These are phyloP conservation scores for Solanum paucissectum DNA, from an alignment of 257 asterid species.

Conservation along the genomic window DNA sequence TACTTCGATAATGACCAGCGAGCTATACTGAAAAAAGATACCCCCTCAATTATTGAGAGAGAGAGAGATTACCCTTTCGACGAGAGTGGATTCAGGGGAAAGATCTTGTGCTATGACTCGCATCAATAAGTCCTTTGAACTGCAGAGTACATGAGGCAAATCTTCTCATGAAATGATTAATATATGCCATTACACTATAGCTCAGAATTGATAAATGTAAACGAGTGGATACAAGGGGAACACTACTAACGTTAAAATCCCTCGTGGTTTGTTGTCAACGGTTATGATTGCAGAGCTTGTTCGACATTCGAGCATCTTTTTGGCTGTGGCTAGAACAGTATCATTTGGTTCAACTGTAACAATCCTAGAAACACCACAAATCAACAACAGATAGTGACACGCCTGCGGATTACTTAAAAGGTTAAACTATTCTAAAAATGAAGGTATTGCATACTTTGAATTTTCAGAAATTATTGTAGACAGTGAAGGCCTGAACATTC, in stretches of 20 bases:
- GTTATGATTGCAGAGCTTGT: slow-evolving; percentile 50
- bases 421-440: neutral
- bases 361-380: slow-evolving; percentile 6
- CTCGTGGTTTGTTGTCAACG: slow-evolving; percentile 61
- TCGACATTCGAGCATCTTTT: slow-evolving; percentile 49
- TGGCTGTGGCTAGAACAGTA: slow-evolving; percentile 53
- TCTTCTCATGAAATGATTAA: neutral
- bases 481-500: slow-evolving; percentile 7
- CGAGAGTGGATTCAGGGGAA: slow-evolving; percentile 67
- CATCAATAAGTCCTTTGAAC: slow-evolving; percentile 92
- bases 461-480: slow-evolving; percentile 6
- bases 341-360: slow-evolving; percentile 56
- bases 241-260: slow-evolving; percentile 26
- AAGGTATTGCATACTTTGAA: slow-evolving; percentile 6
- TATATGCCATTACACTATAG: neutral
- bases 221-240: neutral
- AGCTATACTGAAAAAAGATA: neutral
- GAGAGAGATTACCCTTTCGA: slow-evolving; percentile 55
- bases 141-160: slow-evolving; percentile 9
- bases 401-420: neutral
- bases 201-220: neutral
- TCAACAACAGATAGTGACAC: neutral
- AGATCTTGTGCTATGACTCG: slow-evolving; percentile 87
- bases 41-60: neutral
- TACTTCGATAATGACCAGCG: neutral